Conservation (phyloP, 768 basidiomycete genomes). For the Psilocybe azurescens region DNA sequence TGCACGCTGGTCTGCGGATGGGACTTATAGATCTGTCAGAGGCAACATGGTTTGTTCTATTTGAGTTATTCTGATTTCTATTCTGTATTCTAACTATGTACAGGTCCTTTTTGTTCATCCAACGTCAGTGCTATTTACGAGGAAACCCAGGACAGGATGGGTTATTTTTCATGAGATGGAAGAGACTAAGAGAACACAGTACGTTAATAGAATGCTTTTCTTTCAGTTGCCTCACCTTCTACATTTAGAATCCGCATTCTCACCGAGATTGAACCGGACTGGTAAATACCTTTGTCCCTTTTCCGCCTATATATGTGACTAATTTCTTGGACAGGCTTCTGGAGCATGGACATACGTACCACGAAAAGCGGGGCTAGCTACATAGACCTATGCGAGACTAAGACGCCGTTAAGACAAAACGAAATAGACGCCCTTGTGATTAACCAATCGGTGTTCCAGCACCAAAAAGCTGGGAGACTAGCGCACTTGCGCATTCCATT, state of each 20-base stretch:
- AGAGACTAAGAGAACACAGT: conserved; percentile 96
- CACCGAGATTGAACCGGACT: conserved; percentile 95
- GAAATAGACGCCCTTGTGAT: background rate
- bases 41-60: conserved; percentile 72
- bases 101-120: conserved; percentile 92
- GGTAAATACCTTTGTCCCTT: conserved; percentile 46
- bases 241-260: conserved; percentile 80
- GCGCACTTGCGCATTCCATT: too few relatives aligned
- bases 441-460: background rate
- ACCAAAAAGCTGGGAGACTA: too few relatives aligned
- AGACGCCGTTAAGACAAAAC: background rate
- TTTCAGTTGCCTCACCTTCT: conserved; percentile 2
- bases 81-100: background rate
- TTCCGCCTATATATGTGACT: background rate
- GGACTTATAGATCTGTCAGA: conserved; percentile 88
- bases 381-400: background rate
- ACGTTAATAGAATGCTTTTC: conserved; percentile 29
- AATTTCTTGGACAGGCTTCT: conserved; percentile 22
- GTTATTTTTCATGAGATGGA: conserved; percentile 96
- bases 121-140: conserved; percentile 90
- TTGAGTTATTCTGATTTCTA: background rate
- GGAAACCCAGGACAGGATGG: conserved; percentile 91
- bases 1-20: conserved; percentile 90
- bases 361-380: conserved; percentile 5
- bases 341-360: conserved; percentile 30